A percentile compares a stretch with the other conserved stretches of the same genome.
phyloP scores from a whole-genome alignment of 441 rosid species.

The Euphorbia schlechtendalii region DNA sequence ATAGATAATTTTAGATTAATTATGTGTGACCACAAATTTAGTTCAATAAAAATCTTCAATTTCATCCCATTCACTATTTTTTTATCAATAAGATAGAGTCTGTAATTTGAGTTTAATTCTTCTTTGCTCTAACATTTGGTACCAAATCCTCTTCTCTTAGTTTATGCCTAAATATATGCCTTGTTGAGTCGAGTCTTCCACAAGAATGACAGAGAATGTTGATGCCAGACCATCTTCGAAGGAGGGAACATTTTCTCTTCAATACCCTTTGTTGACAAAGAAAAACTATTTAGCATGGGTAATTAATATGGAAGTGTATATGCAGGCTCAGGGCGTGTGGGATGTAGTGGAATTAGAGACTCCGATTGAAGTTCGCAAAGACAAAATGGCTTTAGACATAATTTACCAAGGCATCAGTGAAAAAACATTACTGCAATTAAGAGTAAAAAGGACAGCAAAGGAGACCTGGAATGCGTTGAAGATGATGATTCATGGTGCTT shows the following conservation, averaged over 20 bases:
- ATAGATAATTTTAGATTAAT: too few relatives aligned
- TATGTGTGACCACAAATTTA: background rate
- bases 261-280: background rate
- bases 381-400: too few relatives aligned
- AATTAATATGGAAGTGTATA: background rate
- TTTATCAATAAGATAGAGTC: too few relatives aligned
- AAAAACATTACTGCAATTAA: background rate
- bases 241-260: background rate
- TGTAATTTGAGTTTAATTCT: too few relatives aligned
- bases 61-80: too few relatives aligned
- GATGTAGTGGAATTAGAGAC: background rate
- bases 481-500: background rate
- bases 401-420: background rate
- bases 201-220: background rate
- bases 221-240: background rate
- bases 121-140: background rate
- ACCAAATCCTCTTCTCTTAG: background rate
- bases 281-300: background rate
- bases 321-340: background rate
- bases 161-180: background rate
- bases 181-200: background rate
- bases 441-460: background rate
- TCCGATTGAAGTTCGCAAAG: background rate
- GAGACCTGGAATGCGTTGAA: background rate
- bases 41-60: too few relatives aligned